Conservation (phyloP, 2,329 filamentous ascomycete species). For the Pyricularia sp. region DNA sequence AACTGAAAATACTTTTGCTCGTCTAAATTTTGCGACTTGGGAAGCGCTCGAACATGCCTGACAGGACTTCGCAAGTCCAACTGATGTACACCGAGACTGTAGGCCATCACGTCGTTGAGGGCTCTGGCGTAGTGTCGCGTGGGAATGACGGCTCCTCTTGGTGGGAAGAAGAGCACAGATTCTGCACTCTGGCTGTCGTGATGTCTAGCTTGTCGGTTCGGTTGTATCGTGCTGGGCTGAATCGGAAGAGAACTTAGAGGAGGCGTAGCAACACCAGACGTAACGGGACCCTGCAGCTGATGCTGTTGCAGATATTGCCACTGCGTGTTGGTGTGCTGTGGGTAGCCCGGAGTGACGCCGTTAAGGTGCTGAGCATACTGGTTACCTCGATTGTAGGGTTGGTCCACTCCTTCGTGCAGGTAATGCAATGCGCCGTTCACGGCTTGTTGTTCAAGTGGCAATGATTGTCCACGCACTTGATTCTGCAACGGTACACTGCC, state of each 20-base stretch:
- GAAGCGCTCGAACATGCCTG: slow-evolving; percentile 21
- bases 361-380: not conserved
- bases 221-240: slow-evolving; percentile 2
- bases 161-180: slow-evolving; percentile 12
- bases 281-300: not conserved
- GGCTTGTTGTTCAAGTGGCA: not conserved
- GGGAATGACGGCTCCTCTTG: slow-evolving; percentile 12
- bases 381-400: not conserved
- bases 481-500: not conserved
- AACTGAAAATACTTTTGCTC: slow-evolving; percentile 44
- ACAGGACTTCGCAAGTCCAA: slow-evolving; percentile 37
- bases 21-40: slow-evolving; percentile 1
- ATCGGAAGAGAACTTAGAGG: not conserved
- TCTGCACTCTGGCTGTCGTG: not conserved
- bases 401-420: not conserved
- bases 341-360: not conserved
- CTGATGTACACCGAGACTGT: slow-evolving; percentile 36
- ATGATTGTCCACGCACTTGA: not conserved
- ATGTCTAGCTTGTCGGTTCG: no score
- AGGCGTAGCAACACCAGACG: not conserved
- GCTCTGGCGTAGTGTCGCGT: slow-evolving; percentile 29
- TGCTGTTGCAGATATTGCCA: not conserved
- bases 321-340: not conserved
- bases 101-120: slow-evolving; percentile 29
- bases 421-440: not conserved